Percentiles rank a stretch among this genome's conserved stretches.
Conservation (phyloP, 2,329 filamentous ascomycete genomes). For the Aspergillus sp. region DNA sequence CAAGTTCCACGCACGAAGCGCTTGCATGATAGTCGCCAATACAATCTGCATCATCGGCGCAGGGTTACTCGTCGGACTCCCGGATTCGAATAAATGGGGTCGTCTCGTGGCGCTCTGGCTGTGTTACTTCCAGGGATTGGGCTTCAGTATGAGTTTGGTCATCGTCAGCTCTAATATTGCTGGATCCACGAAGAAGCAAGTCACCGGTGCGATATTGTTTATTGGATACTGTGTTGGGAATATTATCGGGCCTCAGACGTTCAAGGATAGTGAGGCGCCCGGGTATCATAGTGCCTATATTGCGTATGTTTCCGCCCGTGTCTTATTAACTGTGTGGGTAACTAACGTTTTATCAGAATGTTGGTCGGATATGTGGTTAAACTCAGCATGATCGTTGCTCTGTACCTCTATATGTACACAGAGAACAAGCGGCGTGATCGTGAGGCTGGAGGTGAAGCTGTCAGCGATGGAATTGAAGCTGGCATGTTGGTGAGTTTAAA, state of each 20-base stretch:
- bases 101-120: conserved; percentile 55
- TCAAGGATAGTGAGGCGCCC: conserved; percentile 46
- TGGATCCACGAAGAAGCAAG: conserved; percentile 53
- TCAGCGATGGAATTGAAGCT: conserved; percentile 45
- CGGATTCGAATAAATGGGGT: conserved; percentile 51
- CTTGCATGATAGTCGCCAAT: conserved; percentile 55
- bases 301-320: conserved; percentile 10
- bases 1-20: conserved; percentile 47
- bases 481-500: conserved; percentile 44
- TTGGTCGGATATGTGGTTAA: conserved; percentile 54
- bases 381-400: conserved; percentile 43
- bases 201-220: conserved; percentile 48
- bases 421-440: conserved; percentile 52
- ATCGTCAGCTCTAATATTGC: conserved; percentile 52
- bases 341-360: conserved; percentile 38
- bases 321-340: background rate
- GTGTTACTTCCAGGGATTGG: conserved; percentile 51
- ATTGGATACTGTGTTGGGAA: conserved; percentile 52
- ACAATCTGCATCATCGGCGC: conserved; percentile 52
- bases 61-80: conserved; percentile 49
- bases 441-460: conserved; percentile 43
- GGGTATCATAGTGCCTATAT: conserved; percentile 39
- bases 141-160: conserved; percentile 51
- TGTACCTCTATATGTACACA: conserved; percentile 54
- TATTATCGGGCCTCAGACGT: conserved; percentile 53